These are phyloP conservation scores for Arthroderma sp. DNA, from an alignment of 2,329 filamentous ascomycete genomes.

Conservation along the genomic window DNA sequence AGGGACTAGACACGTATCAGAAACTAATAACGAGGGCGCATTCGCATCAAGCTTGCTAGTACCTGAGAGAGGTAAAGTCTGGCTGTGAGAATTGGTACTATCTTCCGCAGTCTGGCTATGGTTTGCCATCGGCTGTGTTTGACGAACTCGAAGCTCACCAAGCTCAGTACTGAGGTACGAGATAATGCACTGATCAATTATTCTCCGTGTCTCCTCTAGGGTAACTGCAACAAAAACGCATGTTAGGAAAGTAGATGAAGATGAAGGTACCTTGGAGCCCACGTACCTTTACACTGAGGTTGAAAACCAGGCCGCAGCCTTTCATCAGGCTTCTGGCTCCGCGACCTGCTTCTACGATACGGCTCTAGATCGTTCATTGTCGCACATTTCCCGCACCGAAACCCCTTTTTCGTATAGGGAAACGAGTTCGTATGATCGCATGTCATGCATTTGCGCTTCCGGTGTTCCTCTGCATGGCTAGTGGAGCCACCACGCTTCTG, in stretches of 20 bases:
- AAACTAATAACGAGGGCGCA: background rate
- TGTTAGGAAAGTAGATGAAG: background rate
- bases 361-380: constrained; percentile 69
- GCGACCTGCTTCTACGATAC: constrained; percentile 14
- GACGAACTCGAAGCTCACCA: background rate
- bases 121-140: background rate
- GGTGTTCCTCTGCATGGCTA: constrained; percentile 47
- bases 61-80: background rate
- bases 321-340: constrained; percentile 11
- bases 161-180: constrained; percentile 4
- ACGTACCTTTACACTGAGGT: background rate
- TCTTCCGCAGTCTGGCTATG: background rate
- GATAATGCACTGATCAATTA: constrained; percentile 10
- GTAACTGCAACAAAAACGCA: constrained; percentile 6
- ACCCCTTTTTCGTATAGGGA: constrained; percentile 60
- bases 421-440: constrained; percentile 71
- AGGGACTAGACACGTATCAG: background rate
- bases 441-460: constrained; percentile 69
- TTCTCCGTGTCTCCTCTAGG: constrained; percentile 9
- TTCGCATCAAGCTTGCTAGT: background rate
- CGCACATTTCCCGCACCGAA: constrained; percentile 71
- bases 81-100: background rate
- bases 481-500: constrained; percentile 26
- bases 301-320: background rate
- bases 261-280: background rate